Base-by-base conservation (phyloP, 2,329 filamentous ascomycete species). In the Leptographium galeiforme region DNA sequence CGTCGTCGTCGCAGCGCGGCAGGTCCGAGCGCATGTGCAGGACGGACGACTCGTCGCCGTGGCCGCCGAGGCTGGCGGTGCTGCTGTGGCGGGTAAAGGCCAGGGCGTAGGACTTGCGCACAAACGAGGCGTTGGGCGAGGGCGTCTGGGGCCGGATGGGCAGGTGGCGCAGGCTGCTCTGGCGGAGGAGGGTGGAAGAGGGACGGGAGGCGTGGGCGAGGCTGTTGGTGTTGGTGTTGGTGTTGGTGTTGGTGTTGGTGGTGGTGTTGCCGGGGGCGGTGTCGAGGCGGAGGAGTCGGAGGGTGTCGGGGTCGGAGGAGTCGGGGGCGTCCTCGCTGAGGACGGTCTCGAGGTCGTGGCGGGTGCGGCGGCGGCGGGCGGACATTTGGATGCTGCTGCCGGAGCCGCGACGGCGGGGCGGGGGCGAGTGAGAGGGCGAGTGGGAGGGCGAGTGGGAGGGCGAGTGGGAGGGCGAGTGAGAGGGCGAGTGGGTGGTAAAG, bases 331-430 rank as follows among this genome's bases (percentile, higher is more conserved):
- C 63, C 8, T 66, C 64, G 13, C 62, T 73, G 6, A 73, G 58
- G 4, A 63, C 67, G 16, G 66, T 64, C 13, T 73, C 70, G 0
- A 68, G 57, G 7, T 53, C 53, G 33, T 53, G 32, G 3, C 55
- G 62, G 13, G 66, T 64, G 50, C 64, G 60, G 4, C 68, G 56
- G 12, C 68, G 53, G 33, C 66, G 62, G 0, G 66, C 65, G 8
- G 68, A 55, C 11, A 71, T 62, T 40, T 70, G 68, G 1, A 79
- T 60, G 56, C 71, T 78, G 44, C 75, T 72, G 6, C 70, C 75
- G 0, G 76, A 79, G 1, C 71, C 74, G 25, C 76, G 68, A 4
- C 77, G 45, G 2, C 18, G 14, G 11, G n/a, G 33, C 32, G 18
- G 30, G 4, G 32, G 5, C 45, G 30, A 10, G 38, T 25, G 7